Evolutionary conservation across 192 early-diverging fungal species (phyloP), one percentile per base, ranked within the genome.

Genomic region (Oehlia diaphana): DNA sequence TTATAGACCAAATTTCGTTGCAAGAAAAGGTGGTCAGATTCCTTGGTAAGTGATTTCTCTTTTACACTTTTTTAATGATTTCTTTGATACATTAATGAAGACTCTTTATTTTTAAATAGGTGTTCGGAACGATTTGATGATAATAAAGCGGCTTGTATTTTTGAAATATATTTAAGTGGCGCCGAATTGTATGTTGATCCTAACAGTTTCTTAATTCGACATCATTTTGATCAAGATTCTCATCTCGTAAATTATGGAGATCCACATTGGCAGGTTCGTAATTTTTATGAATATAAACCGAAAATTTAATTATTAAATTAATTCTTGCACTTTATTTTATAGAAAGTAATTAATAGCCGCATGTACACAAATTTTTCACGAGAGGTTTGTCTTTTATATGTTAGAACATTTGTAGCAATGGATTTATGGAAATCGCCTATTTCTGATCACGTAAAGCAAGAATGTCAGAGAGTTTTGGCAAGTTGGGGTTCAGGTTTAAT

Each of bases 101-200:
- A 68, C 28, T 71, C 19, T 23, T 70, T 42, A 4, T 79, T 47
- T 19, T 26, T 28, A n/a, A 66, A 80, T 42, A 83, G 87, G 88
- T 91, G 89, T 63, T 82, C 89, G 23, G 89, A 91, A 69, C 81
- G 89, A 4, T 91, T 91, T 65, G 81, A 87, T 28, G 83, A 91
- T 70, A 91, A 87, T 68, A 83, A 87, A 67, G 85, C 88, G 0
- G 87, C 87, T 21, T 90, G 88, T 44, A 19, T 87, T 0, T 90
- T 88, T 80, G 81, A 83, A 21, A 83, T 79, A 12, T 90, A 90
- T 44, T 68, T 90, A 58, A 82, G 63, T 13, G 88, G 88, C 35
- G 83, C 82, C 39, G 84, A 88, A 50, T 87, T 90, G 31, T 88
- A 87, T 87, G 87, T 90, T 0, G 64, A 88, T 21, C 88, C 88